Base-by-base conservation (phyloP, 257 asterid genomes). In the Solanum virginianum region DNA sequence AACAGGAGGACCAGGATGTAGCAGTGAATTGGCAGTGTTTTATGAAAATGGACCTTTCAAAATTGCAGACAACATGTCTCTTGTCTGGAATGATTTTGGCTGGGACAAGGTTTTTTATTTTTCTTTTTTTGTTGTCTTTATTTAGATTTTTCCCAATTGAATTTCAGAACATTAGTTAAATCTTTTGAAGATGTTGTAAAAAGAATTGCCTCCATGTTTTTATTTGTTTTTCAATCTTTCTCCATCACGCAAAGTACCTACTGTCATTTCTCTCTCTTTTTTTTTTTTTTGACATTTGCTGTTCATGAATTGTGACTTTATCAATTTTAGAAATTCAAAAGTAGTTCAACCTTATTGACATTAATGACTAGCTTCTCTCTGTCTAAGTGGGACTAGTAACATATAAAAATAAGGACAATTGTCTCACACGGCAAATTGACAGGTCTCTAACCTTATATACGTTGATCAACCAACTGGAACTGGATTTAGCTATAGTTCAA, bases 1-100 rank as follows among this genome's bases (percentile, higher is more conserved):
- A 70, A 89, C 94, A 0, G 98, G 98, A 84, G 98, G 99, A 10
- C 98, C 98, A 1, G 98, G 99, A 24, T 96, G 98, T 89, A 91
- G 96, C 69, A 53, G 96, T 86, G 92, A 92, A 18, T 41, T 92
- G 83, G 98, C 98, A 65, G 89, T 96, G 90, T 96, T 95, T 81
- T 92, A 88, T 39, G 97, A 92, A 86, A 95, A 95, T 68, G 98
- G 98, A 56, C 98, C 99, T 68, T 95, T 90, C 86, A 89, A 92
- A 26, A 85, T 95, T 29, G 62, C 91, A 65, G 60, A 77, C 39
- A 86, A 90, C 87, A 47, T 85, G 80, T 90, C 99, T 51, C 95
- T 95, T 59, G 88, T 55, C 32, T 92, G 92, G 95, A 95, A 94
- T 83, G 92, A 94, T 53, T 94, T 87, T 49, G 98, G 98, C 4